These are phyloP conservation scores for Exserohilum turcica DNA, from an alignment of 2,329 filamentous ascomycete genomes.

Conservation along the genomic window DNA sequence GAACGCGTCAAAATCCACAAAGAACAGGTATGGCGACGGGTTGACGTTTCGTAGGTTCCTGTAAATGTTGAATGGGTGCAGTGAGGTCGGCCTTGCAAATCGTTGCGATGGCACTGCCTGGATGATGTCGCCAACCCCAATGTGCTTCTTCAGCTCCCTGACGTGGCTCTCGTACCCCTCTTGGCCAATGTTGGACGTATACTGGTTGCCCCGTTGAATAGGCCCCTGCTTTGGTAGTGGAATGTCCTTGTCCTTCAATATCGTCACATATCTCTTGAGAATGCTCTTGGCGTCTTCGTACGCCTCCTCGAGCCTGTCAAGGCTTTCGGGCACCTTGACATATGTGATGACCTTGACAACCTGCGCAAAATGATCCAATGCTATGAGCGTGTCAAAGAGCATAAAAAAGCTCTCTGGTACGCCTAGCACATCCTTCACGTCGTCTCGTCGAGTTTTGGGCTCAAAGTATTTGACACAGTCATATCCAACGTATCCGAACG, in stretches of 20 bases:
- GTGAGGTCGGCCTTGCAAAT: conserved; percentile 82
- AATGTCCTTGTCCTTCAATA: conserved; percentile 74
- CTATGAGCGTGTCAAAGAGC: conserved; percentile 92
- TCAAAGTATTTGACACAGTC: conserved; percentile 98
- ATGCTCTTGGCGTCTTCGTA: conserved; percentile 71
- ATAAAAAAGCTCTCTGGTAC: conserved; percentile 97
- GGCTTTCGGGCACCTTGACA: conserved; percentile 66
- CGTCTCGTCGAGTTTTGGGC: conserved; percentile 86
- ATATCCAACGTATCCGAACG: conserved; percentile 95
- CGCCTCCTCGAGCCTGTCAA: conserved; percentile 64
- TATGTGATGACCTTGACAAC: conserved; percentile 94
- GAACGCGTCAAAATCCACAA: conserved; percentile 87
- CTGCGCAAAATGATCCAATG: conserved; percentile 93
- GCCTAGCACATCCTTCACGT: conserved; percentile 83
- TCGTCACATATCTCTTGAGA: conserved; percentile 70
- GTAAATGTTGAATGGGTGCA: conserved; percentile 99
- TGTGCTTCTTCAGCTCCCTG: conserved; percentile 83
- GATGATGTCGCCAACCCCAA: conserved; percentile 90
- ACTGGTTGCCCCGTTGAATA: conserved; percentile 74
- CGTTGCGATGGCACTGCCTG: conserved; percentile 96
- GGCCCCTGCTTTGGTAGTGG: conserved; percentile 77
- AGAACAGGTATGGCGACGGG: conserved; percentile 96
- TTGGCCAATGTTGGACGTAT: conserved; percentile 89
- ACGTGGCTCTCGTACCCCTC: conserved; percentile 92
- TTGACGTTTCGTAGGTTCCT: conserved; percentile 95